phyloP scores from a whole-genome alignment of 345 rosid genomes.

The Triadica sebifera region DNA sequence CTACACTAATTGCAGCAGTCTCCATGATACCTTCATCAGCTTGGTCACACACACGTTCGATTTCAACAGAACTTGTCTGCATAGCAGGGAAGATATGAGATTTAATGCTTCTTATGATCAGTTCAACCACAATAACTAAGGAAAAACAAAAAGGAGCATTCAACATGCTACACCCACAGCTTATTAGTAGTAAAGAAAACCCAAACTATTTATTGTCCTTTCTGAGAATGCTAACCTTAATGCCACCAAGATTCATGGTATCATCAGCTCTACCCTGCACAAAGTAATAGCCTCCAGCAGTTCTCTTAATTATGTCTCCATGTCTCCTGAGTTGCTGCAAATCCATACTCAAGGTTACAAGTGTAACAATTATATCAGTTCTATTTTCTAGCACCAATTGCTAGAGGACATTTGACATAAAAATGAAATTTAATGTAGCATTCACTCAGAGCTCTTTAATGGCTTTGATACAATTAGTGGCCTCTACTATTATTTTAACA shows the following conservation, averaged over 20 bases:
- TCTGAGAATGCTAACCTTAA: conserved; percentile 48
- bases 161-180: background rate
- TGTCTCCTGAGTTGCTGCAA: conserved; percentile 81
- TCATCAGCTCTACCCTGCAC: conserved; percentile 95
- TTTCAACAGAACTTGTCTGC: conserved; percentile 93
- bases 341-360: conserved; percentile 10
- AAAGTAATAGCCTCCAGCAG: conserved; percentile 60
- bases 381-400: background rate
- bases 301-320: conserved; percentile 73
- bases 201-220: background rate
- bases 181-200: background rate
- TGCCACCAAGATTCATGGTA: conserved; percentile 98
- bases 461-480: background rate
- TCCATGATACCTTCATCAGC: conserved; percentile 73
- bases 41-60: conserved; percentile 68
- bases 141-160: background rate
- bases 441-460: background rate
- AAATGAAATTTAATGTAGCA: background rate
- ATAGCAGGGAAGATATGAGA: background rate
- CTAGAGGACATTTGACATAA: background rate
- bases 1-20: conserved; percentile 70
- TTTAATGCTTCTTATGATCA: background rate
- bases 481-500: background rate
- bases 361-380: background rate
- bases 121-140: background rate